phyloP scores from a whole-genome alignment of 768 basidiomycete genomes.

The Flagelloscypha sp. region DNA sequence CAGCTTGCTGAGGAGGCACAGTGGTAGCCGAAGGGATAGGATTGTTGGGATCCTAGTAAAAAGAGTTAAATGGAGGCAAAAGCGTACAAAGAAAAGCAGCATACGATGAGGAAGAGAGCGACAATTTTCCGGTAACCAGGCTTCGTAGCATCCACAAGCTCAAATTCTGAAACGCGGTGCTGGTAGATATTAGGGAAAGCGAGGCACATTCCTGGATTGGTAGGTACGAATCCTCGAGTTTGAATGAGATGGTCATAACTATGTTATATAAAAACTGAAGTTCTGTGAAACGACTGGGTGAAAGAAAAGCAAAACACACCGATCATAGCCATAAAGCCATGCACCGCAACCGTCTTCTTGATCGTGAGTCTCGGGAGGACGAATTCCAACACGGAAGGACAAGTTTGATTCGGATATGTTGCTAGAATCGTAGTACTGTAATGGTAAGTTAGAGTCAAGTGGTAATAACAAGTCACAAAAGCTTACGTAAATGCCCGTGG shows the following conservation, averaged over 20 bases:
- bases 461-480: constrained; percentile 6
- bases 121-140: constrained; percentile 32
- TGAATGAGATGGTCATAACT: constrained; percentile 12
- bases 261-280: too few species aligned
- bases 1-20: constrained; percentile 24
- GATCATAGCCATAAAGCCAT: constrained; percentile 30
- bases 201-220: constrained; percentile 18
- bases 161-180: constrained; percentile 27
- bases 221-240: constrained; percentile 21
- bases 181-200: constrained; percentile 31
- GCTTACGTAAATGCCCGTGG: constrained; percentile 17
- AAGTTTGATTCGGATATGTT: constrained; percentile 24
- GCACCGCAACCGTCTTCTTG: constrained; percentile 14
- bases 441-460: constrained; percentile 9
- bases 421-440: constrained; percentile 19
- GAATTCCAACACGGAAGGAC: constrained; percentile 21
- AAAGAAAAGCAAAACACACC: constrained; percentile 37
- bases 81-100: too few species aligned
- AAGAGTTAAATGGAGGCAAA: too few species aligned
- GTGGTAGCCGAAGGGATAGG: constrained; percentile 22
- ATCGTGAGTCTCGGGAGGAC: constrained; percentile 9
- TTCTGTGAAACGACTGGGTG: constrained; percentile 26
- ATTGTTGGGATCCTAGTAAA: constrained; percentile 24
- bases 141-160: constrained; percentile 20
- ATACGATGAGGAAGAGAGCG: constrained; percentile 28